These are phyloP conservation scores for Viola odorata DNA, from an alignment of 345 rosid species.

Conservation along the genomic window DNA sequence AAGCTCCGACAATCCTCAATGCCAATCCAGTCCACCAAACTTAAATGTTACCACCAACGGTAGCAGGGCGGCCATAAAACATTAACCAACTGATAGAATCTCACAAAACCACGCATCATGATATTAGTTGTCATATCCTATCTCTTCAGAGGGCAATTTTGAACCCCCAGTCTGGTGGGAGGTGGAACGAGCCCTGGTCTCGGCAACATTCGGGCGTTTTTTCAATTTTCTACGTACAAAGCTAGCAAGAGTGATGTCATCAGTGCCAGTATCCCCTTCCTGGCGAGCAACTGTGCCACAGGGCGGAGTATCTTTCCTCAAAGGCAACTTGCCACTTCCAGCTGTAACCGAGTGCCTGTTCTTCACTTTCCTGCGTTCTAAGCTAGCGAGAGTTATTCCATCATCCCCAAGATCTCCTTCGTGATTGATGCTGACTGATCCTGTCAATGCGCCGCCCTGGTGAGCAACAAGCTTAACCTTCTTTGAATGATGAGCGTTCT, in stretches of 20 bases:
- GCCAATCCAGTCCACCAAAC: too few species aligned
- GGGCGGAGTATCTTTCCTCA: too few species aligned
- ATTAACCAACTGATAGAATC: too few species aligned
- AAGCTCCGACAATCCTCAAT: too few species aligned
- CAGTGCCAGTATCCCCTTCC: conserved; percentile 8
- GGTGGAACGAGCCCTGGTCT: neutral
- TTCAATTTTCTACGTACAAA: neutral
- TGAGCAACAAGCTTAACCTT: neutral
- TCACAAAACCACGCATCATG: too few species aligned
- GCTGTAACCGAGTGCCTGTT: neutral
- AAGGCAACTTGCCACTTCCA: neutral
- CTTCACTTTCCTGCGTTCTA: neutral
- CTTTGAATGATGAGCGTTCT: neutral
- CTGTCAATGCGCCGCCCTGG: neutral
- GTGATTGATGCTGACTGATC: neutral
- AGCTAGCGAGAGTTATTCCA: conserved; percentile 19
- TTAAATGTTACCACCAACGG: too few species aligned
- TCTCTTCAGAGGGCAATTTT: too few species aligned
- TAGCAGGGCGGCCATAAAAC: too few species aligned
- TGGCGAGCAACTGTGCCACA: neutral
- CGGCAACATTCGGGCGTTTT: neutral
- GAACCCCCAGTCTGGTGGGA: too few species aligned
- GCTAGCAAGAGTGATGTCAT: conserved; percentile 20
- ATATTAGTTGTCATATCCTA: too few species aligned
- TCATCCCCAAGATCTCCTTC: conserved; percentile 11